Evolutionary conservation across 805 yeast species (phyloP).

Genomic region (Tanozyma kutaoensis): DNA sequence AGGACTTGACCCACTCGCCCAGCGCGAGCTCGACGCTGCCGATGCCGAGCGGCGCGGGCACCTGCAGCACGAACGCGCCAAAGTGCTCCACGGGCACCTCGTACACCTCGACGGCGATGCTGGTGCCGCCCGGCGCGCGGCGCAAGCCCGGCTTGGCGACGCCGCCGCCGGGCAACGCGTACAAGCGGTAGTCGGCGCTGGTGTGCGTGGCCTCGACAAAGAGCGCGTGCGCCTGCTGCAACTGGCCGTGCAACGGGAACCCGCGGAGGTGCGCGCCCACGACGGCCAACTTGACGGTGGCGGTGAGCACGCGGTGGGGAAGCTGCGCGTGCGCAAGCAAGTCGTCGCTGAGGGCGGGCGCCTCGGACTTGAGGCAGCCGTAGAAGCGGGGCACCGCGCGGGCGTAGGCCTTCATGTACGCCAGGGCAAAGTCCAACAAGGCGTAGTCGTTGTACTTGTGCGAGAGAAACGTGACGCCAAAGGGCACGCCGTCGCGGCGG

Average conservation of each 20-base stretch:
- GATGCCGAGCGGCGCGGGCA: conserved; percentile 90
- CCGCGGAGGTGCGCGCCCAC: conserved; percentile 94
- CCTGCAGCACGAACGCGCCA: conserved; percentile 77
- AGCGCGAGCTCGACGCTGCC: conserved; percentile 77
- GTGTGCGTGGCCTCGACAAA: conserved; percentile 57
- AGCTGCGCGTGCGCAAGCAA: conserved; percentile 1
- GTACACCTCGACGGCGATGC: conserved; percentile 71
- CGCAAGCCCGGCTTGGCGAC: conserved; percentile 82
- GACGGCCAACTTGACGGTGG: conserved; percentile 61
- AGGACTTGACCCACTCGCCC: conserved; percentile 84
- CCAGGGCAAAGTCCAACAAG: conserved; percentile 66
- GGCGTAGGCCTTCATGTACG: conserved; percentile 41
- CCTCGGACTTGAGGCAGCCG: conserved; percentile 35
- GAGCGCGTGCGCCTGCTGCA: conserved; percentile 69
- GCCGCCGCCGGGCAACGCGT: conserved; percentile 82
- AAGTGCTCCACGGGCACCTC: conserved; percentile 65
- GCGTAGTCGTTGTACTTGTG: conserved; percentile 82
- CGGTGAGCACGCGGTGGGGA: conserved; percentile 5
- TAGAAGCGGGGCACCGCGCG: conserved; percentile 32
- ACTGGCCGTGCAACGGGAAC: conserved; percentile 87
- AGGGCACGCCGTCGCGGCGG: conserved; percentile 72
- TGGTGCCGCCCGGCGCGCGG: conserved; percentile 33
- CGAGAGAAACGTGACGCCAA: conserved; percentile 79
- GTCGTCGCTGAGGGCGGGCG: neutral
- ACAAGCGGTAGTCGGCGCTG: conserved; percentile 56